A percentile compares a stretch with the other conserved stretches of the same genome.
phyloP scores from a whole-genome alignment of 805 yeast genomes.

The Wickerhamiella dianesei region DNA sequence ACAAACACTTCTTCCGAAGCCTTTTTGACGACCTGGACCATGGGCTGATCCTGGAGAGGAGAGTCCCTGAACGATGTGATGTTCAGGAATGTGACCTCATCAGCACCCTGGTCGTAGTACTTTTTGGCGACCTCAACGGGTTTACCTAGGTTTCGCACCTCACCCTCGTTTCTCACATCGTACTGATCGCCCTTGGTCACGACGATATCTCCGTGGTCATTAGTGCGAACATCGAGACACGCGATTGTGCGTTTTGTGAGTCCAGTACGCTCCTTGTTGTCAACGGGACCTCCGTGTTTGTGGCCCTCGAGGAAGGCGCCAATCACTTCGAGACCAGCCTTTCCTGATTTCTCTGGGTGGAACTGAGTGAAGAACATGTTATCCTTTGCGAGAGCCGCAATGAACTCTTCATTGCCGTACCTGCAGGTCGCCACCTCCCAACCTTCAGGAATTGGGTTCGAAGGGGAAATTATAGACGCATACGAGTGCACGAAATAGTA shows the following conservation, averaged over 20 bases:
- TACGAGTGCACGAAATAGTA: constrained; percentile 94
- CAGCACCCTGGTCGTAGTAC: constrained; percentile 91
- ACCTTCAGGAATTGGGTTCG: constrained; percentile 26
- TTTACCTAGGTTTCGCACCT: constrained; percentile 84
- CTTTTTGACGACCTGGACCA: constrained; percentile 72
- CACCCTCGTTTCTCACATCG: constrained; percentile 59
- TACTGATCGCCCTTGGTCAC: constrained; percentile 98
- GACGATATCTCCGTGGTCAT: constrained; percentile 87
- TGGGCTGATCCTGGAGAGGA: constrained; percentile 85
- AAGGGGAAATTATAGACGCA: constrained; percentile 13
- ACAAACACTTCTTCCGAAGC: constrained; percentile 90
- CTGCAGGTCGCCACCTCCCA: constrained; percentile 65
- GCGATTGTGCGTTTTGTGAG: constrained; percentile 87
- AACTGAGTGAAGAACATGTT: constrained; percentile 92
- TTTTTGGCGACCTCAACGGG: constrained; percentile 89
- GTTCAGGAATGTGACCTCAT: constrained; percentile 87
- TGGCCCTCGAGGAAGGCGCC: constrained; percentile 50
- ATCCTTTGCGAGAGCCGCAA: constrained; percentile 67
- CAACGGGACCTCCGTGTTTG: constrained; percentile 19
- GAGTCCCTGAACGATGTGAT: constrained; percentile 93
- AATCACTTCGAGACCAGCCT: constrained; percentile 71
- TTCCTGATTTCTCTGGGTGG: constrained; percentile 97
- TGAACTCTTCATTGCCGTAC: constrained; percentile 67
- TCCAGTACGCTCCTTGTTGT: constrained; percentile 30
- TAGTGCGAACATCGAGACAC: constrained; percentile 90